Conservation (phyloP, 805 yeast species). For the Torulaspora gathmanii region DNA sequence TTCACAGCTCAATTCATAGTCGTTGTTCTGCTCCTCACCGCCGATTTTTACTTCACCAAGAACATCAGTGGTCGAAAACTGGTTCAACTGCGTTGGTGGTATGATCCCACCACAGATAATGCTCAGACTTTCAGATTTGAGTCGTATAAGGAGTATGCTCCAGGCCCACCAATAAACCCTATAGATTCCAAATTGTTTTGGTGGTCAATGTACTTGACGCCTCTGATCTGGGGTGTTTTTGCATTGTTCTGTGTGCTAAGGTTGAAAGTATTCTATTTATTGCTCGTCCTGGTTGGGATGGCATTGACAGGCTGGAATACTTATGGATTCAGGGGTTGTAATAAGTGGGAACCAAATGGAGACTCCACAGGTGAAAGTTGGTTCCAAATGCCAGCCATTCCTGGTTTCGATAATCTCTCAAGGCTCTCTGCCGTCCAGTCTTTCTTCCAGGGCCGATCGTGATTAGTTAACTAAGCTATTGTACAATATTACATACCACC, state of each 20-base stretch:
- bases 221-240: slow-evolving; percentile 67
- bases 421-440: slow-evolving; percentile 27
- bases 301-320: slow-evolving; percentile 76
- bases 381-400: slow-evolving; percentile 31
- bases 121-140: slow-evolving; percentile 32
- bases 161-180: slow-evolving; percentile 62
- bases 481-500: slow-evolving; percentile 5
- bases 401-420: slow-evolving; percentile 27
- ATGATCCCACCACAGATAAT: slow-evolving; percentile 50
- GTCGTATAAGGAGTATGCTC: slow-evolving; percentile 37
- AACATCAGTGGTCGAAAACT: slow-evolving; percentile 84
- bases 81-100: slow-evolving; percentile 97
- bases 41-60: slow-evolving; percentile 91
- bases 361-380: slow-evolving; percentile 19
- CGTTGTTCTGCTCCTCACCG: slow-evolving; percentile 69
- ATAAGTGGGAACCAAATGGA: slow-evolving; percentile 63
- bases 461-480: slow-evolving; percentile 2
- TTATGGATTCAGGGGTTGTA: slow-evolving; percentile 87
- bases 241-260: slow-evolving; percentile 76
- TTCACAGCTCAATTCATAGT: slow-evolving; percentile 59
- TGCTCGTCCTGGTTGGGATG: slow-evolving; percentile 62
- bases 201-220: slow-evolving; percentile 70
- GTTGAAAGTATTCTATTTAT: slow-evolving; percentile 62
- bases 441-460: slow-evolving; percentile 26
- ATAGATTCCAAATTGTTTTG: slow-evolving; percentile 89